Base-by-base conservation (phyloP, 2,329 filamentous ascomycete species). In the Didymosphaeria variabile region DNA sequence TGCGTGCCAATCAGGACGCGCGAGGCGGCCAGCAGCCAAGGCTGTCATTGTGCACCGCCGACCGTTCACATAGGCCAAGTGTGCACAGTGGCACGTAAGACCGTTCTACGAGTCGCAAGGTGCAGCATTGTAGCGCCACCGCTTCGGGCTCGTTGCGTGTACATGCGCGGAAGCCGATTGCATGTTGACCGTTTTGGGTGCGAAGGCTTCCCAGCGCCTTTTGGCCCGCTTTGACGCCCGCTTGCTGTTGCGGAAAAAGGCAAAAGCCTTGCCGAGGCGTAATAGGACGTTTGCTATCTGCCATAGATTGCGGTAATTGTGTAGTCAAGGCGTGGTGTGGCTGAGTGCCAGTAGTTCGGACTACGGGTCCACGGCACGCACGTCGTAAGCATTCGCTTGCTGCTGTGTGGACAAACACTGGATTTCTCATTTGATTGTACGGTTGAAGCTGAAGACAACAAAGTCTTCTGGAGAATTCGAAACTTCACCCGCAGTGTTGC, bases 11-110 rank as follows among this genome's bases (percentile, higher is more conserved):
- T 54, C 51, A 44, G 26, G 38, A 19, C 4, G 38, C 51, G 36
- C 19, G n/a, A 44, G 51, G 51, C 51, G 36, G 17, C 51, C 51
- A 31, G 19, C 23, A 10, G 9, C 6, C 9, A 15, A 42, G 5
- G 8, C 8, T 32, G 15, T 26, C 8, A 45, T 45, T 55, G 52
- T 21, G 52, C 15, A 26, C n/a, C 26, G 13, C 23, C 23, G 36
- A 15, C 5, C 1, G 23, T 19, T 23, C 23, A 17, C 36, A 38
- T 8, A 55, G 52, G 36, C 29, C 5, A 55, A n/a, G 38, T 38
- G 52, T 55, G 38, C 38, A 55, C 38, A 42, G 50, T 55, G 36
- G 19, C 53, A 55, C 53, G 53, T 36, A 32, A 36, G 47, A 36
- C 19, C 31, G 21, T 51, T 5, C 47, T 36, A 4, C 15, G 40